These are phyloP conservation scores for Penicillium cataractarum DNA, from an alignment of 495 filamentous ascomycete species.

Conservation along the genomic window DNA sequence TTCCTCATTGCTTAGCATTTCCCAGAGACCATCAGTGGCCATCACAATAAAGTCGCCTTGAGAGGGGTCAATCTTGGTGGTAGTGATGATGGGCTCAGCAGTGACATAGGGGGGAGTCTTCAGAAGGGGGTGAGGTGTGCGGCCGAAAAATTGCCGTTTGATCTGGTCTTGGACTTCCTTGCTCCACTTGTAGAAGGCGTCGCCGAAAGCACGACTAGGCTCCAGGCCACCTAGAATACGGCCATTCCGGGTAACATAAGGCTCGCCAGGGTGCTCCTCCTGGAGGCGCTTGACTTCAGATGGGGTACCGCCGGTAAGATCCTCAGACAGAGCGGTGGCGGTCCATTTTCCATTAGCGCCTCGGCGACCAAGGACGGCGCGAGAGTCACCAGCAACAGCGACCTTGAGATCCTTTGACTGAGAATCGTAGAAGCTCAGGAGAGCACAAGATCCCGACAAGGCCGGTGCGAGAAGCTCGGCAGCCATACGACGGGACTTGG, in stretches of 20 bases:
- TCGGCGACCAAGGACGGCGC: constrained; percentile 87
- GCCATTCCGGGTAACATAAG: constrained; percentile 80
- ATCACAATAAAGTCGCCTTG: constrained; percentile 95
- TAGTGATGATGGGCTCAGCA: constrained; percentile 92
- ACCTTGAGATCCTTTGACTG: constrained; percentile 81
- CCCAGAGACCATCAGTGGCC: constrained; percentile 97
- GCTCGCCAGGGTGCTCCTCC: constrained; percentile 84
- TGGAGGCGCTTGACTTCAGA: constrained; percentile 82
- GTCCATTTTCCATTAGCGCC: constrained; percentile 85
- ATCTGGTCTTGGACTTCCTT: constrained; percentile 79
- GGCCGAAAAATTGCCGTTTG: constrained; percentile 81
- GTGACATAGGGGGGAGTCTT: constrained; percentile 97
- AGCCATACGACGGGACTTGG: constrained; percentile 82
- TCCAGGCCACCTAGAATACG: constrained; percentile 90
- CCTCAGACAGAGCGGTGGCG: constrained; percentile 83
- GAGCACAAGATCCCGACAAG: constrained; percentile 91
- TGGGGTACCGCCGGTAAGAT: constrained; percentile 87
- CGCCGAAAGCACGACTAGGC: constrained; percentile 91
- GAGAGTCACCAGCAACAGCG: constrained; percentile 92
- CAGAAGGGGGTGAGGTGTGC: constrained; percentile 68
- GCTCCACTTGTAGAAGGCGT: constrained; percentile 96
- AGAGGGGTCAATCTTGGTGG: constrained; percentile 88
- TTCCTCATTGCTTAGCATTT: constrained; percentile 99
- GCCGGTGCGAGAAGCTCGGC: constrained; percentile 92
- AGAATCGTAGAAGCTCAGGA: constrained; percentile 95